These are phyloP conservation scores for Mercurialis annua DNA, from an alignment of 345 rosid species.

Conservation along the genomic window DNA sequence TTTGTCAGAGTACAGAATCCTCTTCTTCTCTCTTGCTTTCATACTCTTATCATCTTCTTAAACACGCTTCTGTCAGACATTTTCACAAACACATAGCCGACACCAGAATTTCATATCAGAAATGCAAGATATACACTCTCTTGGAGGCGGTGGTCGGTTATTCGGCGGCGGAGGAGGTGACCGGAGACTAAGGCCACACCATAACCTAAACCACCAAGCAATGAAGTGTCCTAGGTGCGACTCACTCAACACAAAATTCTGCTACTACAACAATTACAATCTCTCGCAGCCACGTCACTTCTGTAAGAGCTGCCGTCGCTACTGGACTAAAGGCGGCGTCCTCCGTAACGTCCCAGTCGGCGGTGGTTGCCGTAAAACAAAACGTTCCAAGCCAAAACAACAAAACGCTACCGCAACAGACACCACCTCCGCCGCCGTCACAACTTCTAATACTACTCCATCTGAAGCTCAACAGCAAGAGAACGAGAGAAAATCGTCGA, in stretches of 20 bases:
- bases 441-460: conserved; percentile 2
- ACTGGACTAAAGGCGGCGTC: conserved; percentile 99
- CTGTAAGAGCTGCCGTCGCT: conserved; percentile 92
- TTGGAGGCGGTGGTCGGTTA: conserved; percentile 38
- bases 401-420: conserved; percentile 7
- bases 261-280: conserved; percentile 97
- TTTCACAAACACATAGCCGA: not conserved
- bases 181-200: conserved; percentile 68
- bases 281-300: conserved; percentile 99
- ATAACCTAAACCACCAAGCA: conserved; percentile 63
- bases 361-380: conserved; percentile 75
- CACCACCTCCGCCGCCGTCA: conserved; percentile 5
- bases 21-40: not conserved
- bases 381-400: conserved; percentile 55
- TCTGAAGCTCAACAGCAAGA: not conserved
- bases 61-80: not conserved
- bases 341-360: conserved; percentile 97
- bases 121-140: conserved; percentile 64
- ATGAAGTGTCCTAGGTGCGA: conserved; percentile 94
- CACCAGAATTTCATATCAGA: not conserved
- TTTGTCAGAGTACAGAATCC: conserved; percentile 34
- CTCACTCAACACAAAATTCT: conserved; percentile 88
- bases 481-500: conserved; percentile 27
- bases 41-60: not conserved
- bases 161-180: conserved; percentile 58